Conservation (phyloP, 345 rosid species). For the Salix exigua region DNA sequence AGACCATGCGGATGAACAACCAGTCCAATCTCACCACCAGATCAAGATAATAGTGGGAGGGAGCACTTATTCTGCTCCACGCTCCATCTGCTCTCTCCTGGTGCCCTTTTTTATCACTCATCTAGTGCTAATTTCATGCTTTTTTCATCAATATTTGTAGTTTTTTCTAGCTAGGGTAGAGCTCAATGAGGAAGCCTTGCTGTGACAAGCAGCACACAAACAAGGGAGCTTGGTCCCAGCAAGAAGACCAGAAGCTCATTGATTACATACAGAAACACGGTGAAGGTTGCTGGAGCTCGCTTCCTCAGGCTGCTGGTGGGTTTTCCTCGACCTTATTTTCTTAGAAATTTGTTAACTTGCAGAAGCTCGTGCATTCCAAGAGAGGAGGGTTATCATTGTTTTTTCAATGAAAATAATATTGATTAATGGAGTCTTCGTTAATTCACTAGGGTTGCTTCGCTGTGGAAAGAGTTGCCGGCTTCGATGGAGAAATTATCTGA, state of each 20-base stretch:
- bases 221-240: slow-evolving; percentile 65
- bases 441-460: slow-evolving; percentile 43
- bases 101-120: not conserved
- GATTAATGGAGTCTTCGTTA: not conserved
- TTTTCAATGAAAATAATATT: too few relatives aligned
- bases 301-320: slow-evolving; percentile 58
- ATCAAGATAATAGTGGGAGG: slow-evolving; percentile 4
- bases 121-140: too few relatives aligned
- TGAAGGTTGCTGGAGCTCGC: slow-evolving; percentile 59
- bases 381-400: too few relatives aligned
- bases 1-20: slow-evolving; percentile 28
- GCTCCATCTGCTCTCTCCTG: not conserved
- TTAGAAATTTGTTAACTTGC: too few relatives aligned
- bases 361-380: too few relatives aligned
- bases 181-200: slow-evolving; percentile 54
- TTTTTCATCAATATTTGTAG: too few relatives aligned
- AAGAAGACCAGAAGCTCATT: slow-evolving; percentile 58
- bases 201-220: slow-evolving; percentile 52
- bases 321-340: too few relatives aligned
- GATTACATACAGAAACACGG: slow-evolving; percentile 55
- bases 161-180: too few relatives aligned
- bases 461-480: slow-evolving; percentile 55
- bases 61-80: not conserved
- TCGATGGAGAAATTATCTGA: slow-evolving; percentile 51
- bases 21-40: slow-evolving; percentile 45